Evolutionary conservation across 331 rosid genomes (phyloP).

Genomic region (Malus hybrid): DNA sequence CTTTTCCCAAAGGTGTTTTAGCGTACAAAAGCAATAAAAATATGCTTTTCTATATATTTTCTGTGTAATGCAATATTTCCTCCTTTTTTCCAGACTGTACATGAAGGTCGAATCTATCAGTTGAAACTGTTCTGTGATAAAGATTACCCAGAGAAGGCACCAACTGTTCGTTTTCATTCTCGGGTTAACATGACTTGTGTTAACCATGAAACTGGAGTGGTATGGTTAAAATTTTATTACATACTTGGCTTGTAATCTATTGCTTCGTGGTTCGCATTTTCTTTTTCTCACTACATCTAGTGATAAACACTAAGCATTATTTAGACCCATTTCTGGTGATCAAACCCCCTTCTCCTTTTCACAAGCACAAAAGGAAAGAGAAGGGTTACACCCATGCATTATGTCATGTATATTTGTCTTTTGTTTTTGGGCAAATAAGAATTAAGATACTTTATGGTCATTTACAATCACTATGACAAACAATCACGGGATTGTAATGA

Average conservation of each 20-base stretch:
- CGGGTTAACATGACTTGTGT: conserved; percentile 40
- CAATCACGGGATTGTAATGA: background rate
- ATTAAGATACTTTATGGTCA: background rate
- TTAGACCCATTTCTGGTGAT: background rate
- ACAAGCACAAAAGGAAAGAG: background rate
- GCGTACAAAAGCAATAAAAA: background rate
- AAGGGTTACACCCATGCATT: background rate
- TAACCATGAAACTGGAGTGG: conserved; percentile 36
- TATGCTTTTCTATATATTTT: background rate
- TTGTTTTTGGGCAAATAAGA: background rate
- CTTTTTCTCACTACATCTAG: background rate
- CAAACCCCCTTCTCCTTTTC: background rate
- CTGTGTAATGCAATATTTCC: background rate
- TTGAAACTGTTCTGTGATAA: conserved; percentile 39
- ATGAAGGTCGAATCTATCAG: conserved; percentile 38
- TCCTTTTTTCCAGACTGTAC: conserved; percentile 23
- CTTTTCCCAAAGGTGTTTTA: background rate
- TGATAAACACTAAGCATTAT: background rate
- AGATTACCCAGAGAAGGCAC: conserved; percentile 37
- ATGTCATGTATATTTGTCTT: background rate
- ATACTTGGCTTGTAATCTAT: background rate
- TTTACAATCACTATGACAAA: background rate
- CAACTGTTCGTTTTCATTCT: conserved; percentile 36
- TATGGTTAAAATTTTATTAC: conserved; percentile 1
- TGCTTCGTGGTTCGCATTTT: background rate